Evolutionary conservation across 192 early-diverging fungal species (phyloP), one percentile per base, ranked within the genome.

Genomic region (Podila horticola): DNA sequence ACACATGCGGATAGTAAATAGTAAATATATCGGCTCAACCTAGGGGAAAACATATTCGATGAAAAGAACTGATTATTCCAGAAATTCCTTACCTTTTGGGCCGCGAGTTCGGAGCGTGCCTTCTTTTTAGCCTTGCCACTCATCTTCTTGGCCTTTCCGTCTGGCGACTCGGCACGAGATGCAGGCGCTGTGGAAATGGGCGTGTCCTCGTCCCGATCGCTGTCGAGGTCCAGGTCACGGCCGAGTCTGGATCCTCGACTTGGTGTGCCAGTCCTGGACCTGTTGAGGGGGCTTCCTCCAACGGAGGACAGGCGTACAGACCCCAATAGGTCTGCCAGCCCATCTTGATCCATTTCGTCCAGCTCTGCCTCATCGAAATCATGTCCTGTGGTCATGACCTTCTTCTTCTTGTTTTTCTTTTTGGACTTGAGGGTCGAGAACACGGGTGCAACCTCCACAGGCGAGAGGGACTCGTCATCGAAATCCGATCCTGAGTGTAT

Each of bases 381-480:
- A 12, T 64, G 55, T 4, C 48, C 62, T n/a, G 62, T 59, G 3
- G 71, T 65, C 77, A 81, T 81, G 33, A 81, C 77, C 45, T 81
- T 86, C 65, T 86, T 90, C 67, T 85, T 89, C 62, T 85, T 87
- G 79, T 85, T 91, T 77, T 83, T 88, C 64, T 83, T 82, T 33
- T 65, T 75, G 29, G 79, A 67, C 45, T 73, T 83, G 34, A 76
- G 70, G 26, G 67, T 29, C 31, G 72, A 28, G 33, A 66, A 68
- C 8, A 70, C 38, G 11, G 74, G 62, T 62, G 82, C 31, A 15
- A 60, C 48, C 30, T 69, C 72, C 20, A 58, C 30, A 7, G 64
- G 33, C 70, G 71, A 55, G 52, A 76, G 72, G 74, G 76, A 61
- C 60, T 79, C 17, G 36, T 88, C 89, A 74, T 88, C 90, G 73